Evolutionary conservation across 768 basidiomycete genomes (phyloP).

Genomic region (Termitomyces sp.): DNA sequence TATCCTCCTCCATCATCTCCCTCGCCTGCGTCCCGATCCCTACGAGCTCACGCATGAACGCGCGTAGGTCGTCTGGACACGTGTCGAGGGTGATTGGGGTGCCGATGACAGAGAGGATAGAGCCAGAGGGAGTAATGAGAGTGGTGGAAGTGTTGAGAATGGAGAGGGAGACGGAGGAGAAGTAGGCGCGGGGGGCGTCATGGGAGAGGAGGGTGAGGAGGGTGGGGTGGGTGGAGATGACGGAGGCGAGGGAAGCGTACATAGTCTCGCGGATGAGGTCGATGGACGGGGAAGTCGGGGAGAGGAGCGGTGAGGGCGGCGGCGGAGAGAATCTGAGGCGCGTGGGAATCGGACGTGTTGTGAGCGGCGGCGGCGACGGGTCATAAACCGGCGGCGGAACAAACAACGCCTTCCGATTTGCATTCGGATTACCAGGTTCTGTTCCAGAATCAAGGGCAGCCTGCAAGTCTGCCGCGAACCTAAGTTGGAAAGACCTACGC

Average conservation of each 20-base stretch:
- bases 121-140: conserved; percentile 41
- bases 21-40: conserved; percentile 46
- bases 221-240: conserved; percentile 47
- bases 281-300: conserved; percentile 55
- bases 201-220: conserved; percentile 50
- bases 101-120: conserved; percentile 55
- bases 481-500: conserved; percentile 75
- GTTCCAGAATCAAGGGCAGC: conserved; percentile 69
- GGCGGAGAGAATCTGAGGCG: neutral
- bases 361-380: conserved; percentile 18
- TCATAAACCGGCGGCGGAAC: conserved; percentile 69
- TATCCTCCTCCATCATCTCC: conserved; percentile 50
- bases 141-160: conserved; percentile 61
- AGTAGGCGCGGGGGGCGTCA: conserved; percentile 75
- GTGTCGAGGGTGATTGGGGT: conserved; percentile 46
- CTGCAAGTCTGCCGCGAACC: conserved; percentile 71
- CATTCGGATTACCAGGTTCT: conserved; percentile 18
- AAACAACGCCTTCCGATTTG: conserved; percentile 49
- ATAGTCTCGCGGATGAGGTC: conserved; percentile 82
- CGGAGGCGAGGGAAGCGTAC: conserved; percentile 75
- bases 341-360: too few relatives aligned
- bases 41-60: conserved; percentile 65
- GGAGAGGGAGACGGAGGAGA: conserved; percentile 66
- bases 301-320: conserved; percentile 19
- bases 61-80: conserved; percentile 57